These are phyloP conservation scores for Sordariomycetes sp. DNA, from an alignment of 2,329 filamentous ascomycete species.

Conservation along the genomic window DNA sequence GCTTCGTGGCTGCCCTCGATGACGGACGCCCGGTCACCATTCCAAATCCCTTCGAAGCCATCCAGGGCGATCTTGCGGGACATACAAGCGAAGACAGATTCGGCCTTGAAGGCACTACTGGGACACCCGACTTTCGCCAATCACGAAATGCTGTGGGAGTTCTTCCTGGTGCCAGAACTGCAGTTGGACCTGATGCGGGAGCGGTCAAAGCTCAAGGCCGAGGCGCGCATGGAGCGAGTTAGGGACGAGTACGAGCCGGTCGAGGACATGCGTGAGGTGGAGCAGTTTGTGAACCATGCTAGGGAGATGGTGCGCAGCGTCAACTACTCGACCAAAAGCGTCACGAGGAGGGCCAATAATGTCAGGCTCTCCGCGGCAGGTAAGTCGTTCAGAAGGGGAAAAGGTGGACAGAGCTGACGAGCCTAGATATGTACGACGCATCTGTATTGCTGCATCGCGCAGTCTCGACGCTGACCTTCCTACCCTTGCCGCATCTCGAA, in stretches of 20 bases:
- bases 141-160: constrained; percentile 97
- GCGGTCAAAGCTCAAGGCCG: constrained; percentile 77
- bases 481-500: constrained; percentile 57
- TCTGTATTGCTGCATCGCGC: constrained; percentile 43
- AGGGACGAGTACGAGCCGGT: constrained; percentile 83
- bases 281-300: constrained; percentile 86
- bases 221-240: constrained; percentile 73
- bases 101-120: constrained; percentile 79
- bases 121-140: constrained; percentile 87
- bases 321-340: constrained; percentile 72
- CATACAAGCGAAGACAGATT: constrained; percentile 77
- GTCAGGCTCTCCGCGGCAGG: constrained; percentile 55
- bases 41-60: constrained; percentile 87
- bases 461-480: constrained; percentile 49
- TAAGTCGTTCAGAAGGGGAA: constrained; percentile 23
- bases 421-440: constrained; percentile 59
- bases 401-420: constrained; percentile 2
- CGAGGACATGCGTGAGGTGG: constrained; percentile 76
- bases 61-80: constrained; percentile 81
- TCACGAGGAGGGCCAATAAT: constrained; percentile 71
- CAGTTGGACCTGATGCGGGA: constrained; percentile 85
- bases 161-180: constrained; percentile 92
- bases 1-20: constrained; percentile 89
- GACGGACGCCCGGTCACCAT: constrained; percentile 71
- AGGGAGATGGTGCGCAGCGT: constrained; percentile 82